Percentiles rank a stretch among this genome's conserved stretches.
Conservation (phyloP, 768 basidiomycete species). For the Hortiboletus flavorubellus region DNA sequence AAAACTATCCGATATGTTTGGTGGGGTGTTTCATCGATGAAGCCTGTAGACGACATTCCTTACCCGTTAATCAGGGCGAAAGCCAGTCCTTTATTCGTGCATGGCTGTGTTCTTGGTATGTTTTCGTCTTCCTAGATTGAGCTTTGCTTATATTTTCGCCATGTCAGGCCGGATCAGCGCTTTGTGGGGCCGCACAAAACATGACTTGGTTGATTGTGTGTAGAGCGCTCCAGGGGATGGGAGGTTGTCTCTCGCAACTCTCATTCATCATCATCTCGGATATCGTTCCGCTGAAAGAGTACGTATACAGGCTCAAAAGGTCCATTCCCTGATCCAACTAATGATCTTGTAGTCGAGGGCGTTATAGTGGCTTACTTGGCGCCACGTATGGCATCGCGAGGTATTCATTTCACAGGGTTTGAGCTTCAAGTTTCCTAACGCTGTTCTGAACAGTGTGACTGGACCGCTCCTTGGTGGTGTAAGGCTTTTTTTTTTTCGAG, state of each 20-base stretch:
- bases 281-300: conserved; percentile 80
- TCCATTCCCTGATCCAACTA: neutral
- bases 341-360: conserved; percentile 54
- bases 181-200: conserved; percentile 77
- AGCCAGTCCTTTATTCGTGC: conserved; percentile 61
- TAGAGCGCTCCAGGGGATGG: conserved; percentile 80
- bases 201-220: conserved; percentile 75
- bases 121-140: neutral
- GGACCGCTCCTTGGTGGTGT: conserved; percentile 85
- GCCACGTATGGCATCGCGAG: conserved; percentile 75
- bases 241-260: conserved; percentile 73
- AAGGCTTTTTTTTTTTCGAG: conserved; percentile 22
- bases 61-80: conserved; percentile 44
- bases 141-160: conserved; percentile 1
- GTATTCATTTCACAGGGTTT: conserved; percentile 15
- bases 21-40: conserved; percentile 8
- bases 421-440: neutral
- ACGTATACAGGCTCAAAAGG: conserved; percentile 17
- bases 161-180: conserved; percentile 68
- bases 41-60: neutral
- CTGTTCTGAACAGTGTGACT: conserved; percentile 42
- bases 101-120: conserved; percentile 66
- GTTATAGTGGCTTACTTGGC: conserved; percentile 71
- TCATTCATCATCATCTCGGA: conserved; percentile 79
- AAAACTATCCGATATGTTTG: conserved; percentile 62